Evolutionary conservation across 768 basidiomycete genomes (phyloP).

Genomic region (Phlebiopsis gigantea): DNA sequence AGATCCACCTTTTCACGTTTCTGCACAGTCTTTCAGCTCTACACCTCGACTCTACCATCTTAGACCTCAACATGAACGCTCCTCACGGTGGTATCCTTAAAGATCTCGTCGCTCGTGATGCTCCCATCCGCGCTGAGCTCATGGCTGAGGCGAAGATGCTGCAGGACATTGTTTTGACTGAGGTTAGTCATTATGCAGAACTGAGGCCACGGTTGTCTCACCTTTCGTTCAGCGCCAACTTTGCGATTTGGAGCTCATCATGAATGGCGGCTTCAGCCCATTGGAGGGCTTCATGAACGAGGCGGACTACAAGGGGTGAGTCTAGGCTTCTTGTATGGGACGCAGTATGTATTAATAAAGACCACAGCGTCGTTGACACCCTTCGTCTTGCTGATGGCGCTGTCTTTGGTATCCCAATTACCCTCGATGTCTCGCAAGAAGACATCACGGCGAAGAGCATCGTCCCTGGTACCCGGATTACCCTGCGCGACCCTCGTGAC

Average conservation of each 20-base stretch:
- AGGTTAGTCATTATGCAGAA: constrained; percentile 35
- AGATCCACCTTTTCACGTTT: background rate
- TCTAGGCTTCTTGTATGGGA: background rate
- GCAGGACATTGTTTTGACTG: constrained; percentile 75
- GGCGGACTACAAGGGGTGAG: constrained; percentile 81
- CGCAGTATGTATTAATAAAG: constrained; percentile 3
- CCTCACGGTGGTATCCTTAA: constrained; percentile 90
- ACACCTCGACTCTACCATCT: background rate
- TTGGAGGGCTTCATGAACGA: constrained; percentile 96
- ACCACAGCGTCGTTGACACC: constrained; percentile 75
- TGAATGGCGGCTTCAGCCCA: constrained; percentile 97
- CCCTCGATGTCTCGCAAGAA: constrained; percentile 81
- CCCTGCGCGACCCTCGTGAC: constrained; percentile 88
- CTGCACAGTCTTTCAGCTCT: background rate
- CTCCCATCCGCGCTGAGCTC: constrained; percentile 59
- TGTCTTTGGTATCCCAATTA: constrained; percentile 94
- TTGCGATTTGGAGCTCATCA: constrained; percentile 93
- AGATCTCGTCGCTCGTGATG: constrained; percentile 61
- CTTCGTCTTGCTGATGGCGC: constrained; percentile 80
- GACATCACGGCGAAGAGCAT: constrained; percentile 68
- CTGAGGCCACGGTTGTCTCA: constrained; percentile 5
- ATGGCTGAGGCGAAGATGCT: constrained; percentile 68
- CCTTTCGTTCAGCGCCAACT: constrained; percentile 69
- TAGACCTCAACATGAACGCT: constrained; percentile 50
- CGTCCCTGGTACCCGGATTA: constrained; percentile 65